phyloP scores from a whole-genome alignment of 108 stramenopile genomes.

The Tribonema minus region DNA sequence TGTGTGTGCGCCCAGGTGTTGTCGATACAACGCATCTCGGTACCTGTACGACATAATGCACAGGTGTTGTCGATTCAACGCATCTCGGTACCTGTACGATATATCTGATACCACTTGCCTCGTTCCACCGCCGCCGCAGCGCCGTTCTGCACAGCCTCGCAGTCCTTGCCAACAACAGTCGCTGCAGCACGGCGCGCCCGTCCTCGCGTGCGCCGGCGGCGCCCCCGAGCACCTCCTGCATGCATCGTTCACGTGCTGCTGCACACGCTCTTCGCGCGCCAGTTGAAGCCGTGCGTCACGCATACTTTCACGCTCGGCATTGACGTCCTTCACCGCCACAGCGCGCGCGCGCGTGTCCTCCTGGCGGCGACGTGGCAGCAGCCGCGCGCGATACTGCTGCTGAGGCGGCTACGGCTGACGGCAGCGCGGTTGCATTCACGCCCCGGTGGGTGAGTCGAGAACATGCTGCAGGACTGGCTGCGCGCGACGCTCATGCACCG shows the following conservation, averaged over 20 bases:
- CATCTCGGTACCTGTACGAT: too few species aligned
- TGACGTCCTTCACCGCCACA: slow-evolving; percentile 30
- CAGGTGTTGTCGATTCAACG: too few species aligned
- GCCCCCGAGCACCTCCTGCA: slow-evolving; percentile 29
- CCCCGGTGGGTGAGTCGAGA: background rate
- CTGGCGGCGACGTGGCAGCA: slow-evolving; percentile 15
- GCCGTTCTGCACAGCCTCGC: background rate
- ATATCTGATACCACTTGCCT: too few species aligned
- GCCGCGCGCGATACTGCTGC: background rate
- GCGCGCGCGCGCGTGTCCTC: slow-evolving; percentile 25
- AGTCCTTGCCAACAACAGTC: background rate
- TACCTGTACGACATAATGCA: too few species aligned
- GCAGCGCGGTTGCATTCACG: background rate
- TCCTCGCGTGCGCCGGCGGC: background rate
- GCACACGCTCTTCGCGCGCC: slow-evolving; percentile 28
- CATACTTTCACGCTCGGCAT: slow-evolving; percentile 26
- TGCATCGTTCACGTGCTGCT: slow-evolving; percentile 12
- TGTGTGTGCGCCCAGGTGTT: too few species aligned
- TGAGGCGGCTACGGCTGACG: background rate
- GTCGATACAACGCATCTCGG: too few species aligned
- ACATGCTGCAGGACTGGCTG: slow-evolving; percentile 19
- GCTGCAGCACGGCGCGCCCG: background rate
- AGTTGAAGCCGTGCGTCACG: slow-evolving; percentile 25
- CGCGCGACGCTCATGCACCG: slow-evolving; percentile 12
- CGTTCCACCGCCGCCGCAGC: too few species aligned